Base-by-base conservation (phyloP, 495 filamentous ascomycete genomes). In the Tetracladium setigerum region DNA sequence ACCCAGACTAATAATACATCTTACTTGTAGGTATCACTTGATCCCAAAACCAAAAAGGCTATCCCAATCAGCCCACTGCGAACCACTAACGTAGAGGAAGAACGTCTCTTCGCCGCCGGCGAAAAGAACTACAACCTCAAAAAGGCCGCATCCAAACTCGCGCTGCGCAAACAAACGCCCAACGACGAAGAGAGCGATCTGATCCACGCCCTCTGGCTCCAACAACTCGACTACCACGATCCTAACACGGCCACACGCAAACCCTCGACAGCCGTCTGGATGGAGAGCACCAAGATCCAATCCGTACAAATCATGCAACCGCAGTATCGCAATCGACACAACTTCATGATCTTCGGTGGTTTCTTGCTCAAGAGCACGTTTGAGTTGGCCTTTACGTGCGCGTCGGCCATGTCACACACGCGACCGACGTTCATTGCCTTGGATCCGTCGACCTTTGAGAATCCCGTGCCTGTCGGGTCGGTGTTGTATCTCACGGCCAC, bases 261-360 rank as follows among this genome's bases (percentile, higher is more conserved):
- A 55, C 85, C 85, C 4, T 38, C 67, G 17, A 84, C 84, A 55
- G 74, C 79, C 5, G 61, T 81, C 45, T 77, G 72, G 61, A 91
- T 91, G 86, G 67, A 73, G 27, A 66, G 69, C 27, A 88, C 86
- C 0, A 68, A 69, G 17, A 70, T 91, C 22, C 74, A 77, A 46
- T 83, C 82, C 1, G 82, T 86, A 5, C 76, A 76, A 55, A 88
- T 94, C 47, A 94, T 94, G 87, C 86, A 90, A 55, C 87, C 87
- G 4, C 87, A 91, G 62, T 80, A 87, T 30, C 81, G 87, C 30
- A 91, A 91, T 63, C 71, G 86, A 2, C 86, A 91, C 67, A 83
- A 86, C 55, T 89, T 89, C 68, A 89, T 89, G 86, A 89, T 94
- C 41, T 94, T 91, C 57, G 87, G 87, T 17, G 87, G 87, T 15